Evolutionary conservation across 2,329 filamentous ascomycete genomes (phyloP), one percentile per base, ranked within the genome.

Genomic region (Diaporthe vexans): DNA sequence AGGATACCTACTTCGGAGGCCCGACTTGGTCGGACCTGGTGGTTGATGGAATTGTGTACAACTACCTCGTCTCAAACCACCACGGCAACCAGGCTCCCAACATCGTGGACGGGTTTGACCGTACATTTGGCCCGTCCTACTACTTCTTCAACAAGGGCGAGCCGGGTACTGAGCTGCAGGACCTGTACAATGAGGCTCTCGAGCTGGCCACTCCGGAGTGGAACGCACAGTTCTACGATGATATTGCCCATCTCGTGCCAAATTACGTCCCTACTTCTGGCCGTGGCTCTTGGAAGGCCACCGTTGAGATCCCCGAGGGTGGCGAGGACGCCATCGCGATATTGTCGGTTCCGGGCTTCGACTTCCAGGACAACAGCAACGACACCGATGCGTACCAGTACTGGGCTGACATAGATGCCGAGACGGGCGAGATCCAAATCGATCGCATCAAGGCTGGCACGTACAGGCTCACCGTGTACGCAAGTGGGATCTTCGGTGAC

Each of bases 11-110:
- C 77, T 91, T 88, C 78, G 89, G 88, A 11, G 91, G 91, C 0
- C 91, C 91, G 0, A 81, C 90, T 3, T 90, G 92, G 79, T 91
- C 90, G 0, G 91, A 92, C 77, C 82, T 93, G 8, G 87, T 87
- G 0, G 91, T 92, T 0, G 91, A 92, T 77, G 91, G 90, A 0
- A 92, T 92, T 61, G 86, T 92, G 0, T 92, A 92, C 79, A 91
- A 93, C 78, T 93, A 92, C 78, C 87, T 81, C 80, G 86, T 88
- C 8, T 90, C 88, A 0, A 92, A 92, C 74, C 90, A 92, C 76
- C 90, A 92, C 71, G 90, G 91, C 8, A 88, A 90, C 74, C 88
- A 89, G 56, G 90, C 88, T 19, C 90, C 91, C 8, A 91, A 92
- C 77, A 92, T 93, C 77, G 91, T 89, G 0, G 81, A 90, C 75